Evolutionary conservation across 2,329 filamentous ascomycete genomes (phyloP).

Genomic region (Sclerotinia borealis): DNA sequence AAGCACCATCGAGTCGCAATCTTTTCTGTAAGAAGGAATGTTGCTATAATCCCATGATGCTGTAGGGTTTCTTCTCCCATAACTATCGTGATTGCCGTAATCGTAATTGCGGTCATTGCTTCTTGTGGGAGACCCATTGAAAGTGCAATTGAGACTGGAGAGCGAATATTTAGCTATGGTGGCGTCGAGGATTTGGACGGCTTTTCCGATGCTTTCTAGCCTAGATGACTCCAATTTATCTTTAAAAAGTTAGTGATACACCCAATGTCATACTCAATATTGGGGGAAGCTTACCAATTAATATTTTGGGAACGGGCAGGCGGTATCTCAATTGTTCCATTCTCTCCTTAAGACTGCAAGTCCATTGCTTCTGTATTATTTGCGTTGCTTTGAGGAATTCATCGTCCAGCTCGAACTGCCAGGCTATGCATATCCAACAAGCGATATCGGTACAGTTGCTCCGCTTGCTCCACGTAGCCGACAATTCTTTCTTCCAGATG

Average conservation of each 20-base stretch:
- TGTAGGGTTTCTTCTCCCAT: too few relatives aligned
- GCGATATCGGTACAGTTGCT: not conserved
- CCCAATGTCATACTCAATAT: not conserved
- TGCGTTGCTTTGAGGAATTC: not conserved
- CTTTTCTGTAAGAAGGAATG: not conserved
- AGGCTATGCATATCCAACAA: not conserved
- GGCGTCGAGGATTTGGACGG: not conserved
- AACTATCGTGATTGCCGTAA: not conserved
- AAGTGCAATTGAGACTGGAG: not conserved
- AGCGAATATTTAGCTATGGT: not conserved
- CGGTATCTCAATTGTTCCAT: not conserved
- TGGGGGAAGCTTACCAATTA: not conserved
- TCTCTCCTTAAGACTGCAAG: not conserved
- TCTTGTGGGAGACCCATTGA: too few relatives aligned
- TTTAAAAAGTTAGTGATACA: not conserved
- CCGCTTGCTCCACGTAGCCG: too few relatives aligned
- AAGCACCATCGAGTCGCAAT: slow-evolving; percentile 5
- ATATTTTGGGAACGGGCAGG: not conserved
- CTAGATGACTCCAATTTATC: not conserved
- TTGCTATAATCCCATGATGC: not conserved
- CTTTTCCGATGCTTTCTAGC: not conserved
- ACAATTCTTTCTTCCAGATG: not conserved
- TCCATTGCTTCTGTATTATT: not conserved
- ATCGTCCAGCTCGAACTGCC: not conserved
- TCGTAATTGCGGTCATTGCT: too few relatives aligned